Evolutionary conservation across 2,329 filamentous ascomycete species (phyloP).

Genomic region (Xylariaceae sp.): DNA sequence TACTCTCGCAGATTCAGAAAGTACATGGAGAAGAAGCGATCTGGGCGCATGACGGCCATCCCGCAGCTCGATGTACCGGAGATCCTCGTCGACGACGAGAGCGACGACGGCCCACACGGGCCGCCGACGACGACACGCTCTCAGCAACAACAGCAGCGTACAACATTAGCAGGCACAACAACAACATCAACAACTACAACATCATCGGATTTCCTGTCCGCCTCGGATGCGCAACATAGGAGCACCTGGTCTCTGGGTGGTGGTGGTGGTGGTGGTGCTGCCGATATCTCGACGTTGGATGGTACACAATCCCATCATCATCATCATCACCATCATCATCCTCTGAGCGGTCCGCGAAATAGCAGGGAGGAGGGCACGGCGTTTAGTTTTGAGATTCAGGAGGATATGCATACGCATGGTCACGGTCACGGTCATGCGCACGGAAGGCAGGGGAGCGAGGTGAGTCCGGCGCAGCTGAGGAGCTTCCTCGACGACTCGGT

Average conservation of each 20-base stretch:
- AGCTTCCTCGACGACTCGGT: conserved; percentile 82
- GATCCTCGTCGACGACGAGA: conserved; percentile 81
- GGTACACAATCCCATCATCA: conserved; percentile 44
- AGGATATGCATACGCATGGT: conserved; percentile 34
- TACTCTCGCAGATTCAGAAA: conserved; percentile 80
- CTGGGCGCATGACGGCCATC: conserved; percentile 69
- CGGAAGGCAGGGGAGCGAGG: conserved; percentile 60
- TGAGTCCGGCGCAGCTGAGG: conserved; percentile 72
- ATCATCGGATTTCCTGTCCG: conserved; percentile 32
- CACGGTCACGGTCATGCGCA: too few relatives aligned
- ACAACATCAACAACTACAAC: conserved; percentile 4
- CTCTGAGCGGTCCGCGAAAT: conserved; percentile 49
- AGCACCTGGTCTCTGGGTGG: conserved; percentile 39
- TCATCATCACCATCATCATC: too few relatives aligned
- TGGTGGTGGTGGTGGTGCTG: too few relatives aligned
- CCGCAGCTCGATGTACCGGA: conserved; percentile 82
- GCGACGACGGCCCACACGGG: conserved; percentile 31
- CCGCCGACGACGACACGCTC: conserved; percentile 14
- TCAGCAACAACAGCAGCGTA: conserved; percentile 21
- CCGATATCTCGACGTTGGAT: conserved; percentile 41
- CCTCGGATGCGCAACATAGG: conserved; percentile 34
- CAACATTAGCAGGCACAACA: conserved; percentile 27
- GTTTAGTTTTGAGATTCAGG: conserved; percentile 55
- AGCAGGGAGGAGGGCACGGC: conserved; percentile 44
- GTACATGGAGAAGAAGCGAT: conserved; percentile 64